Conservation (phyloP, 805 yeast species). For the Cyberlindnera maritima region DNA sequence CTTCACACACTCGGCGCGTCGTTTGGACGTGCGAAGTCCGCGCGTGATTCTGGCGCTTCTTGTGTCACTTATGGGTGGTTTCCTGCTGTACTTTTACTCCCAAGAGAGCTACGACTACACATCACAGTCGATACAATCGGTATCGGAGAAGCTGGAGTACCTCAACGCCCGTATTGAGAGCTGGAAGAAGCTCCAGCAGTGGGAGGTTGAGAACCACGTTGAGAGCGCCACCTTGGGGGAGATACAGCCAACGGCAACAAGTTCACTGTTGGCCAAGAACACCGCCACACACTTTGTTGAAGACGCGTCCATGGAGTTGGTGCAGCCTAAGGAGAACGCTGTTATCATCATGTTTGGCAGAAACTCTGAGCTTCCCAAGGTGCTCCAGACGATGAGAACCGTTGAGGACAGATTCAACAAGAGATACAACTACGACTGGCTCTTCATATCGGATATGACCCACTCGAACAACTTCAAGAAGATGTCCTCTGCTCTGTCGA, state of each 20-base stretch:
- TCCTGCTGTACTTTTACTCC: slow-evolving; percentile 2
- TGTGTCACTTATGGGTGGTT: not conserved
- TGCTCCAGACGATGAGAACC: slow-evolving; percentile 55
- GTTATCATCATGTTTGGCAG: slow-evolving; percentile 67
- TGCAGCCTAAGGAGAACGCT: slow-evolving; percentile 44
- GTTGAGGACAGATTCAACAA: slow-evolving; percentile 66
- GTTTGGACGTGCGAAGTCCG: slow-evolving; percentile 9
- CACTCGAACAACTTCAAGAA: slow-evolving; percentile 52
- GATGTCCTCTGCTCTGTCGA: slow-evolving; percentile 41
- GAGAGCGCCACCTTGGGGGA: slow-evolving; percentile 2
- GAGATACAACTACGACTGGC: slow-evolving; percentile 67
- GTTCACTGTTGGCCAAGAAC: not conserved
- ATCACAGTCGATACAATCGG: slow-evolving; percentile 8
- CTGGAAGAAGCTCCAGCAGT: slow-evolving; percentile 8
- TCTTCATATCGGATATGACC: slow-evolving; percentile 63
- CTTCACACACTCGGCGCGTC: slow-evolving; percentile 1
- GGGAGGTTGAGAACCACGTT: slow-evolving; percentile 4
- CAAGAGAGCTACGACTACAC: slow-evolving; percentile 14
- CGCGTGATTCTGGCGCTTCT: not conserved
- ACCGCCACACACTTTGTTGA: slow-evolving; percentile 2
- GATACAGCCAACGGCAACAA: not conserved
- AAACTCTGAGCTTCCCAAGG: slow-evolving; percentile 53
- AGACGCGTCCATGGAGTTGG: not conserved
- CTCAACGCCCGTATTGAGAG: slow-evolving; percentile 16
- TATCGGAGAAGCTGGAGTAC: slow-evolving; percentile 12